Base-by-base conservation (phyloP, 2,329 filamentous ascomycete species). In the Fusarium sp. region DNA sequence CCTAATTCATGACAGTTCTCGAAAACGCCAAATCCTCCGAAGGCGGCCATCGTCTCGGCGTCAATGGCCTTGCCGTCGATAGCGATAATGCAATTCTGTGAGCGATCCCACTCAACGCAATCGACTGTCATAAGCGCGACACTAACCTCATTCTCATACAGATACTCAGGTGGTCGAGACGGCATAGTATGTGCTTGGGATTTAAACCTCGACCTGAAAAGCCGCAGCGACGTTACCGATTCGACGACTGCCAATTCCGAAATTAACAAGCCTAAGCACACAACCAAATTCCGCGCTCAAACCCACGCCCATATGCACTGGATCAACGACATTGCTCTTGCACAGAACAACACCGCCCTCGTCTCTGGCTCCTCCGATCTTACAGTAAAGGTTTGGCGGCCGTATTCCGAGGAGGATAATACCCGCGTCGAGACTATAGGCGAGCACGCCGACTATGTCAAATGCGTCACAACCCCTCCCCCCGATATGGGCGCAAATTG, bases 111-210 rank as follows among this genome's bases (percentile, higher is more conserved):
- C 39, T 28, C 46, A 26, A 28, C 53, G 40, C 38, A 10, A 60
- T 46, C 58, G 6, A n/a, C 45, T 53, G 40, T 38, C 40, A 45
- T 43, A 54, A 34, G 25, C 53, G 24, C 35, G 53, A 42, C 8
- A 61, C 68, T 66, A 38, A 68, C 49, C 40, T 61, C 57, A 58
- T 40, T 44, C 45, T 41, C 24, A 7, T 38, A 8, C 61, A 97
- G 93, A 71, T 99, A 98, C 79, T 97, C 95, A 41, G 95, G 92
- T 67, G 95, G 95, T 58, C 90, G 95, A 74, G 95, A 99, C 78
- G 95, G 95, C 70, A 91, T 95, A 46, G 90, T 99, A 68, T 99
- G 95, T 79, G 92, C 94, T 60, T 99, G 95, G 95, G 89, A 98
- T 76, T 81, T 97, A 49, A 86, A 92, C 71, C 86, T 91, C 72